Conservation (phyloP, 179 eudicot species). For the Spinacia oleracea region DNA sequence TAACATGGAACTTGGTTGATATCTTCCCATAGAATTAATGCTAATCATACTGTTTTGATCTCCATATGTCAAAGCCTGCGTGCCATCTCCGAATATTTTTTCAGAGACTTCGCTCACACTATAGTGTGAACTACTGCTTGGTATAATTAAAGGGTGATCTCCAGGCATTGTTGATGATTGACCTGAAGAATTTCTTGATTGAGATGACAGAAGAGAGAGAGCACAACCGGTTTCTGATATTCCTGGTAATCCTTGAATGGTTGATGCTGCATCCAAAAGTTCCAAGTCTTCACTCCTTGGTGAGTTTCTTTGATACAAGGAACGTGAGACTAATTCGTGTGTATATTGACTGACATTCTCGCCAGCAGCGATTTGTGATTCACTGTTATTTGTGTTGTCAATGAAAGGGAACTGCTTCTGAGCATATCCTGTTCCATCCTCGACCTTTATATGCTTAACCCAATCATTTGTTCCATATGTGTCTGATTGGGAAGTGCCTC, state of each 20-base stretch:
- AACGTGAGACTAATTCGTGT: slow-evolving; percentile 25
- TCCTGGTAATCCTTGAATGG: slow-evolving; percentile 41
- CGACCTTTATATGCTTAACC: slow-evolving; percentile 36
- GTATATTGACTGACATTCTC: slow-evolving; percentile 25
- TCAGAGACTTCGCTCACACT: slow-evolving; percentile 28
- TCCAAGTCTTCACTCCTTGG: slow-evolving; percentile 35
- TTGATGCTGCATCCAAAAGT: slow-evolving; percentile 42
- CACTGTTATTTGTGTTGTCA: slow-evolving; percentile 18
- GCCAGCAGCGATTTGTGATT: slow-evolving; percentile 20
- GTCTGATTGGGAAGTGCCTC: slow-evolving; percentile 24
- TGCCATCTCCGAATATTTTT: slow-evolving; percentile 27
- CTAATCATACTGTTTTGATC: slow-evolving; percentile 28
- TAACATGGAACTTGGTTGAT: slow-evolving; percentile 22
- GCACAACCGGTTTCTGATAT: slow-evolving; percentile 55
- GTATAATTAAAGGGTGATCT: slow-evolving; percentile 22
- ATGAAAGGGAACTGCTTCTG: slow-evolving; percentile 33
- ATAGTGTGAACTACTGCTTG: slow-evolving; percentile 23
- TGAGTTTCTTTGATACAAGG: slow-evolving; percentile 30
- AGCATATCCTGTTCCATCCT: slow-evolving; percentile 36
- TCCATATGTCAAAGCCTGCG: background rate
- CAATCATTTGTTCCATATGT: slow-evolving; percentile 35
- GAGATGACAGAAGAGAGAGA: slow-evolving; percentile 97
- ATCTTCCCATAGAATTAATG: slow-evolving; percentile 24
- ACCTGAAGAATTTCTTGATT: slow-evolving; percentile 40
- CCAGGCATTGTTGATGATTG: slow-evolving; percentile 39